Evolutionary conservation across 305 asterid genomes (phyloP), one percentile per base, ranked within the genome.

Genomic region (Plantago rigida): DNA sequence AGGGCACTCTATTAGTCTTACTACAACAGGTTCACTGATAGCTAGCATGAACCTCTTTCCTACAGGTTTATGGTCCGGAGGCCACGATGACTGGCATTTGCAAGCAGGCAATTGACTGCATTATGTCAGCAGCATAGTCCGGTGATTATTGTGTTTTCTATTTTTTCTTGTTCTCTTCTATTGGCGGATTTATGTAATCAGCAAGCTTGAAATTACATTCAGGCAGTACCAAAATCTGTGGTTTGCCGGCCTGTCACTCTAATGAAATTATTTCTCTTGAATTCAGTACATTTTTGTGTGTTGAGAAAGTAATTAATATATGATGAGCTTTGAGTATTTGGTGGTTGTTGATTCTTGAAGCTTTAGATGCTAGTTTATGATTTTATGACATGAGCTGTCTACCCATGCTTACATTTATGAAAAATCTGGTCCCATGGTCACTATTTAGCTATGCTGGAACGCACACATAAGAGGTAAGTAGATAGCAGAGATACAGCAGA

Each of bases 71-170:
- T 64, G 94, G 94, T 57, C 94, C 91, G 11, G 94, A 83, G 82
- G 94, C 87, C 26, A 85, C 94, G 48, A 85, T 85, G 91, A 85
- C 88, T 9, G 94, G 94, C 48, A 85, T 83, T 48, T 83, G 91
- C 71, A 83, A 85, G 78, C 71, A 79, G 70, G 94, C 89, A 29
- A 85, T 85, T 69, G 94, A 85, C 47, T 82, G 87, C 71, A 78
- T 84, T 42, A 73, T 80, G 83, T 78, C 88, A 51, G 66, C 72
- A 66, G 81, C 78, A 0, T 82, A 50, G 24, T 50, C 19, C 6
- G 13, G 9, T 26, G 49, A 41, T 50, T 7, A 36, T 47, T 52
- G 8, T 24, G 3, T 51, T 39, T 47, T 42, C 55, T 10, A 34
- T 14, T 8, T 4, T 60, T 58, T 48, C 50, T 7, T 22, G 26